Evolutionary conservation across 176 grass and related monocot genomes (phyloP), one percentile per base, ranked within the genome.

Genomic region (Oryza glumipatula): DNA sequence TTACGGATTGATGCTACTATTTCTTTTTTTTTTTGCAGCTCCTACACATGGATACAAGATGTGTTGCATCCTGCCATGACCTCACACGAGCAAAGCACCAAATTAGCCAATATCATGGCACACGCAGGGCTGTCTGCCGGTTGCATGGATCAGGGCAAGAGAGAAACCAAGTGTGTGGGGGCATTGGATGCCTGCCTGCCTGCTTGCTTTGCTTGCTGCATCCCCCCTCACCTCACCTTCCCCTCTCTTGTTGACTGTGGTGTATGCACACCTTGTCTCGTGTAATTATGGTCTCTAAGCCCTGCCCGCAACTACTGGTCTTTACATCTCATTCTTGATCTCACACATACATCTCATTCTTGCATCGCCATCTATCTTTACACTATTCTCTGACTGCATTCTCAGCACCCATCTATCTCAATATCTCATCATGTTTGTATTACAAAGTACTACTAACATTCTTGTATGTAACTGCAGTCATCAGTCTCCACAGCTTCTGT

Each of bases 241-340:
- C 36, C 36, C 1, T 49, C 35, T 4, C 58, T 58, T 60, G 9
- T n/a, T 13, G 65, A 60, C 58, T 78, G 56, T 78, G 73, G n/a
- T 65, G 68, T 65, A 52, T 45, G 15, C 48, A 72, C 8, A 46
- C 49, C 51, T 71, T 70, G 65, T 70, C 74, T 71, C n/a, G 74
- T 70, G 83, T 63, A 78, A 78, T 72, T 61, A 85, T 63, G 41
- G 54, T 35, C 17, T 70, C 26, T 32, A 64, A 38, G 38, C 11
- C 65, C 45, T 17, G 58, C 4, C 47, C 21, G 81, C 76, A 75
- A 33, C 48, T 46, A 48, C 46, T 67, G 2, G 44, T 74, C 74
- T 43, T 38, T 38, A 38, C 36, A 38, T 38, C 36, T 45, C 80
- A 67, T 66, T 77, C 80, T 19, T 52, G 70, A 56, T 38, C 36